phyloP scores from a whole-genome alignment of 2,329 filamentous ascomycete genomes.

The Aureobasidium musti region DNA sequence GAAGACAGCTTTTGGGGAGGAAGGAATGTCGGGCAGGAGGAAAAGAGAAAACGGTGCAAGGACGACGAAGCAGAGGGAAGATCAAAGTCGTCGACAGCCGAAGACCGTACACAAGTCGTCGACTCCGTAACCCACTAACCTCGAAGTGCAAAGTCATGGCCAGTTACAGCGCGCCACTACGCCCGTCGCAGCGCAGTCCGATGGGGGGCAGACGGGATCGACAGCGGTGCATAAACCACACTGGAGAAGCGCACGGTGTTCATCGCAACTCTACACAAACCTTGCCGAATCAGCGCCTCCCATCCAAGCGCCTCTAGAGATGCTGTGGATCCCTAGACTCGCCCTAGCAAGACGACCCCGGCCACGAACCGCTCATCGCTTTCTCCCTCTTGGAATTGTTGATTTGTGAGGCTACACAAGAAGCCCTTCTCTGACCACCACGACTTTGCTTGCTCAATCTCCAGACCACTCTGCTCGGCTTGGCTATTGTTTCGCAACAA shows the following conservation, averaged over 20 bases:
- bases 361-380: slow-evolving; percentile 4
- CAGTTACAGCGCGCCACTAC: slow-evolving; percentile 8
- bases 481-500: slow-evolving; percentile 10
- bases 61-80: background rate
- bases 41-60: background rate
- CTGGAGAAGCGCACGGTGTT: background rate
- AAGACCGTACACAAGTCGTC: slow-evolving; percentile 2
- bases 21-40: slow-evolving; percentile 11
- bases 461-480: background rate
- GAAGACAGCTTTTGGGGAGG: background rate
- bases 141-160: slow-evolving; percentile 2
- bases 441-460: background rate
- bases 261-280: background rate
- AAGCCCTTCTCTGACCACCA: background rate
- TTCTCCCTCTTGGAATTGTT: background rate
- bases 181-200: slow-evolving; percentile 20
- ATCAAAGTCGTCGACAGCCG: slow-evolving; percentile 1
- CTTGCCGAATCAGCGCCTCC: background rate
- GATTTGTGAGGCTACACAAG: background rate
- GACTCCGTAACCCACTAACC: slow-evolving; percentile 11
- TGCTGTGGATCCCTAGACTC: slow-evolving; percentile 14
- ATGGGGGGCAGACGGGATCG: slow-evolving; percentile 21
- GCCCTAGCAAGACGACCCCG: slow-evolving; percentile 6
- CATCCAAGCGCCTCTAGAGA: background rate
- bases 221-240: slow-evolving; percentile 11